Evolutionary conservation across 306 rosid genomes (phyloP).

Genomic region (Geum urbanum): DNA sequence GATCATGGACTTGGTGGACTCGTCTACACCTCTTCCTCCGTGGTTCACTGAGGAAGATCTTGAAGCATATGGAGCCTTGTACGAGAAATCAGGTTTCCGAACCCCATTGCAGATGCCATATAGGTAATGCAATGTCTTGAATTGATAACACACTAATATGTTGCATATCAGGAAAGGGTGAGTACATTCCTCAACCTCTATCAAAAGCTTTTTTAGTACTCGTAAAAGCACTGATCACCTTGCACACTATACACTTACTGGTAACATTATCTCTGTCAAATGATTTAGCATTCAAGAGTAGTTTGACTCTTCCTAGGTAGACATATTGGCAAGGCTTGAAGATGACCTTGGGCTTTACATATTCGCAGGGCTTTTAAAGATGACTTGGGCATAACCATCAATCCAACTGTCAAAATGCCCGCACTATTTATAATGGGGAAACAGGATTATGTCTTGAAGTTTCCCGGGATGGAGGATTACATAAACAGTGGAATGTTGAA

Average conservation of each 20-base stretch:
- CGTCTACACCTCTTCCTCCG: slow-evolving; percentile 48
- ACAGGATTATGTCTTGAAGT: slow-evolving; percentile 44
- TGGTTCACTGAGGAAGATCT: slow-evolving; percentile 62
- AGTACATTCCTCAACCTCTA: not conserved
- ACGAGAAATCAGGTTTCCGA: slow-evolving; percentile 53
- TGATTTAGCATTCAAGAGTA: not conserved
- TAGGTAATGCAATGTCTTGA: slow-evolving; percentile 24
- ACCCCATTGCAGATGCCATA: slow-evolving; percentile 61
- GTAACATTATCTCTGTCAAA: not conserved
- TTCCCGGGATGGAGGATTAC: slow-evolving; percentile 51
- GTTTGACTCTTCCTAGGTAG: not conserved
- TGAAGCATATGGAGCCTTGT: slow-evolving; percentile 37
- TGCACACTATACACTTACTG: not conserved
- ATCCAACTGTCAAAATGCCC: slow-evolving; percentile 45
- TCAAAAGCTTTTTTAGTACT: not conserved
- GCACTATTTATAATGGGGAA: slow-evolving; percentile 48
- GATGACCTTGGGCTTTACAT: not conserved
- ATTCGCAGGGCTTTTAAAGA: not conserved
- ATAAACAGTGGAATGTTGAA: slow-evolving; percentile 41
- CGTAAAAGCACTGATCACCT: not conserved
- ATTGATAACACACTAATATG: too few species aligned
- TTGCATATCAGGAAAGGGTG: not conserved
- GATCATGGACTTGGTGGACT: slow-evolving; percentile 58
- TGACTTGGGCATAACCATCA: slow-evolving; percentile 25
- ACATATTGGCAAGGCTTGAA: not conserved